Evolutionary conservation across 768 basidiomycete genomes (phyloP).

Genomic region (Russula olivacea): DNA sequence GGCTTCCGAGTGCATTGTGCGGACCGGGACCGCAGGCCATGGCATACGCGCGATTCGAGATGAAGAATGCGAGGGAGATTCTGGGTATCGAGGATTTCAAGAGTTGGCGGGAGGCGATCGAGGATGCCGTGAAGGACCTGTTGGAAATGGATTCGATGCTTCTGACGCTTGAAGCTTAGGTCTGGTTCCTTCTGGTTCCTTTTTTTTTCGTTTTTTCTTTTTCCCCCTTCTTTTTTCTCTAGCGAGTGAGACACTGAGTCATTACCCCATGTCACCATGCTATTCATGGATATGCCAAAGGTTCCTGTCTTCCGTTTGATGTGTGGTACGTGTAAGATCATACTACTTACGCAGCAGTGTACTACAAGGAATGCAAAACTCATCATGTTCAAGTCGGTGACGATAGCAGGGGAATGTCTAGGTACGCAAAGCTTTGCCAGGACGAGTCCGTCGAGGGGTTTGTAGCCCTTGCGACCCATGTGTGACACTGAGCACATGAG

Average conservation of each 20-base stretch:
- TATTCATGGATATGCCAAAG: not conserved
- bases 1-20: constrained; percentile 13
- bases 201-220: not conserved
- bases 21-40: not conserved
- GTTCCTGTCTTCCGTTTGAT: not conserved
- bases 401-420: not conserved
- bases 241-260: not conserved
- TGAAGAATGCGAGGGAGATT: constrained; percentile 15
- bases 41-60: constrained; percentile 14
- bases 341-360: not conserved
- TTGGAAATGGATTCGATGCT: constrained; percentile 5
- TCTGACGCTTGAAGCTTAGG: not conserved
- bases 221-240: not conserved
- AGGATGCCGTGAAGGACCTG: constrained; percentile 14
- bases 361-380: not conserved
- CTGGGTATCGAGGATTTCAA: constrained; percentile 7
- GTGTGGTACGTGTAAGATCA: not conserved
- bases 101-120: constrained; percentile 15
- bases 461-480: not conserved
- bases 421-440: not conserved
- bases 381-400: not conserved
- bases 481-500: not conserved
- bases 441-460: not conserved
- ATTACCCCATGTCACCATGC: not conserved
- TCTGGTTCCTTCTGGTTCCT: too few relatives aligned